Evolutionary conservation across 1,284 basidiomycete species (phyloP).

Genomic region (Neotropicomus parvogracilis): DNA sequence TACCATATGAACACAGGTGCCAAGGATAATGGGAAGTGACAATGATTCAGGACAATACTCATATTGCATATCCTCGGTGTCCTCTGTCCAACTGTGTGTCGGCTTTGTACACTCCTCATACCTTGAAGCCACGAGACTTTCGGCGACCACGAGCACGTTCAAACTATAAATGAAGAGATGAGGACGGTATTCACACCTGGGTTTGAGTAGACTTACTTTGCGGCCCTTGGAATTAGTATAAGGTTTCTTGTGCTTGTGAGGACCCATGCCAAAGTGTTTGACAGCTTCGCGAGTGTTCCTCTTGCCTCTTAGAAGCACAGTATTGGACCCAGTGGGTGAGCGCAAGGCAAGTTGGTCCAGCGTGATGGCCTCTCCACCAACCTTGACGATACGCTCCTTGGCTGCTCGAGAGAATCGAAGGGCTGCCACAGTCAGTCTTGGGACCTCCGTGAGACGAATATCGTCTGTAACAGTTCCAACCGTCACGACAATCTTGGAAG

Average conservation of each 20-base stretch:
- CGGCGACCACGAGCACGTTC: slow-evolving; percentile 90
- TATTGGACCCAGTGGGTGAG: slow-evolving; percentile 94
- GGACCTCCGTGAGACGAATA: slow-evolving; percentile 81
- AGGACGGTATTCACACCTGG: background rate
- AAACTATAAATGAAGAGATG: slow-evolving; percentile 49
- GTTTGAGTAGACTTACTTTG: slow-evolving; percentile 55
- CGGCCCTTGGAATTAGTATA: slow-evolving; percentile 93
- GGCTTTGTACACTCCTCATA: slow-evolving; percentile 47
- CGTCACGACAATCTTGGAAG: slow-evolving; percentile 83
- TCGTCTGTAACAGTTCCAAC: slow-evolving; percentile 97
- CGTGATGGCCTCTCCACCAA: slow-evolving; percentile 93
- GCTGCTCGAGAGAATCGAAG: slow-evolving; percentile 93
- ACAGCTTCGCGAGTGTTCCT: slow-evolving; percentile 92
- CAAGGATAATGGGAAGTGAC: slow-evolving; percentile 17
- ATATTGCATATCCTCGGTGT: slow-evolving; percentile 28
- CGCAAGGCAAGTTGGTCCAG: slow-evolving; percentile 96
- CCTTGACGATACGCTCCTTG: slow-evolving; percentile 91
- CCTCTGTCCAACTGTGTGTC: slow-evolving; percentile 17
- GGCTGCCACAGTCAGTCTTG: slow-evolving; percentile 92
- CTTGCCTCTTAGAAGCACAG: slow-evolving; percentile 88
- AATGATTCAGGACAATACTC: slow-evolving; percentile 23
- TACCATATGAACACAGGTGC: slow-evolving; percentile 28
- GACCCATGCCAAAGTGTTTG: slow-evolving; percentile 96
- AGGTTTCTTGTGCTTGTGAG: slow-evolving; percentile 92
- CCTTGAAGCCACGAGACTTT: slow-evolving; percentile 90